Percentiles rank a stretch among this genome's conserved stretches.
phyloP scores from a whole-genome alignment of 345 rosid species.

The Corchorus capsularis region DNA sequence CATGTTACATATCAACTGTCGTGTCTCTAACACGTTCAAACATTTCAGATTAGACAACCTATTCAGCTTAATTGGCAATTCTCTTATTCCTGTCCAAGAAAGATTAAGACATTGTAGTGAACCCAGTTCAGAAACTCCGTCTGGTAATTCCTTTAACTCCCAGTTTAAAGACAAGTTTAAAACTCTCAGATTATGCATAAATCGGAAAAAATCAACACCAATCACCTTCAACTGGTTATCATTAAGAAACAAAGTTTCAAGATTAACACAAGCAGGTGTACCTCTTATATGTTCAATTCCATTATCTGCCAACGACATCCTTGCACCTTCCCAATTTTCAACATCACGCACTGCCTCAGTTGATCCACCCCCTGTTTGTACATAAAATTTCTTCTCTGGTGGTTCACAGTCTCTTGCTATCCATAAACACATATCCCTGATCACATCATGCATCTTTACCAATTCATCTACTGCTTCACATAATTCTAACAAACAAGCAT shows the following conservation, averaged over 20 bases:
- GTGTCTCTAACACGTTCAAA: too few relatives aligned
- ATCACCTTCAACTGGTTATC: not conserved
- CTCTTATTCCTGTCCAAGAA: not conserved
- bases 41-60: too few relatives aligned
- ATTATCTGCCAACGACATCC: conserved; percentile 14
- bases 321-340: not conserved
- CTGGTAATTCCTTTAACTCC: not conserved
- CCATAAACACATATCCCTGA: conserved; percentile 26
- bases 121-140: conserved; percentile 1
- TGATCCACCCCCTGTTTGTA: not conserved
- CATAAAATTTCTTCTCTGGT: not conserved
- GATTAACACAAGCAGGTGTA: not conserved
- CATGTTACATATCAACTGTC: too few relatives aligned
- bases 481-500: not conserved
- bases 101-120: conserved; percentile 8
- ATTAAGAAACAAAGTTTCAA: conserved; percentile 9
- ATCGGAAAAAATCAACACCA: not conserved
- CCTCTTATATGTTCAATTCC: not conserved
- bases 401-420: conserved; percentile 9
- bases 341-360: not conserved
- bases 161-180: not conserved
- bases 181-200: not conserved
- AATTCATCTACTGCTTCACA: too few relatives aligned
- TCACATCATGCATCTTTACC: conserved; percentile 19
- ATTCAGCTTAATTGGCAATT: too few relatives aligned